Conservation (phyloP, 805 yeast genomes). For the Sugiyamaella qingdaonensis region DNA sequence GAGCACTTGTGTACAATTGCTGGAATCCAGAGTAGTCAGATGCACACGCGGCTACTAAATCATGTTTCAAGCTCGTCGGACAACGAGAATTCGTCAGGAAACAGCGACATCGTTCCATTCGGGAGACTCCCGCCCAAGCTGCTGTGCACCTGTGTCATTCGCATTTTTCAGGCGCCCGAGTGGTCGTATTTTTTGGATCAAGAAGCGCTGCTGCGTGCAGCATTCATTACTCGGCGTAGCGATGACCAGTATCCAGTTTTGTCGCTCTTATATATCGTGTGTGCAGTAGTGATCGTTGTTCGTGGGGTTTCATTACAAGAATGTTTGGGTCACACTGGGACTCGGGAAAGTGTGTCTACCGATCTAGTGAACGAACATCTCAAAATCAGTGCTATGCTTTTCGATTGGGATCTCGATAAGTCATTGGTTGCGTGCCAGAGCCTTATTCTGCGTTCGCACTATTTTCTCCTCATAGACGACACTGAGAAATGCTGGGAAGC, state of each 20-base stretch:
- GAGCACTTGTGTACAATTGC: slow-evolving; percentile 7
- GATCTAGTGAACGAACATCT: slow-evolving; percentile 5
- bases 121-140: slow-evolving; percentile 5
- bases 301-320: neutral
- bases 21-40: neutral
- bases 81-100: neutral
- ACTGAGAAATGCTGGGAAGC: slow-evolving; percentile 2
- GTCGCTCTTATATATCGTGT: slow-evolving; percentile 6
- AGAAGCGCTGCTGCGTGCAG: slow-evolving; percentile 1
- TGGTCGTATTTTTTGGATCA: slow-evolving; percentile 8
- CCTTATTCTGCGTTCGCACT: slow-evolving; percentile 1
- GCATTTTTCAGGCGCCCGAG: neutral
- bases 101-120: neutral
- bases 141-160: slow-evolving; percentile 4
- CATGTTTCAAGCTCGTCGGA: neutral
- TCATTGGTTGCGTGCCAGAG: slow-evolving; percentile 1
- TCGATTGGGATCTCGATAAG: neutral
- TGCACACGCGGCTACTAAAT: neutral
- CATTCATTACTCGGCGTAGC: neutral
- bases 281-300: slow-evolving; percentile 8
- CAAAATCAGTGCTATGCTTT: slow-evolving; percentile 1
- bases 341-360: neutral
- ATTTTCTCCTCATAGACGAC: neutral
- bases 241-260: neutral
- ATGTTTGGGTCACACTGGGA: neutral